Evolutionary conservation across 2,329 filamentous ascomycete species (phyloP).

Genomic region (Fusarium sp.): DNA sequence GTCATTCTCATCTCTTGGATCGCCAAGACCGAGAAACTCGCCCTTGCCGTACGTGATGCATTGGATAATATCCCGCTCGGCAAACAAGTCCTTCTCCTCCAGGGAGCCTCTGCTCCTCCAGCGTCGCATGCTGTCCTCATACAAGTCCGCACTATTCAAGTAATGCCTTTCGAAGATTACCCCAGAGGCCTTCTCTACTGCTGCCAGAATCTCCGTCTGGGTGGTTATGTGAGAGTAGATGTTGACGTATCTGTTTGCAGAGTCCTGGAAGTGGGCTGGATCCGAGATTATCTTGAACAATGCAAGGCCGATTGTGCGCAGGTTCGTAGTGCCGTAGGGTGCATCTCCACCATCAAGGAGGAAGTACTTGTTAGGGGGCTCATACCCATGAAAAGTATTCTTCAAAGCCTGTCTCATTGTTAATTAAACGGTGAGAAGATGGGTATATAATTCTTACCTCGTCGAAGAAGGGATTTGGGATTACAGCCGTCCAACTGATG

Average conservation of each 20-base stretch:
- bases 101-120: not conserved
- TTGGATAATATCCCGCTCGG: not conserved
- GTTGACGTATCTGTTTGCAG: slow-evolving; percentile 68
- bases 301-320: not conserved
- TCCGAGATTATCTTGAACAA: slow-evolving; percentile 57
- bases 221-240: slow-evolving; percentile 65
- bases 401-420: slow-evolving; percentile 13
- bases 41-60: not conserved
- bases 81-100: not conserved
- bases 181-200: slow-evolving; percentile 32
- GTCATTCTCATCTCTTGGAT: not conserved
- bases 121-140: not conserved
- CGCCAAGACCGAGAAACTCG: not conserved
- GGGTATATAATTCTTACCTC: slow-evolving; percentile 24
- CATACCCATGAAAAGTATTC: slow-evolving; percentile 32
- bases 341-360: not conserved
- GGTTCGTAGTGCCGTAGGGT: not conserved
- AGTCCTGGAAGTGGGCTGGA: slow-evolving; percentile 62
- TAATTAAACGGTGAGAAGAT: not conserved
- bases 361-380: slow-evolving; percentile 1
- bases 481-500: slow-evolving; percentile 46
- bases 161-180: not conserved
- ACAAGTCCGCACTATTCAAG: not conserved
- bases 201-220: slow-evolving; percentile 56
- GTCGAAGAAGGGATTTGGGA: slow-evolving; percentile 53